A percentile compares a stretch with the other conserved stretches of the same genome.
phyloP scores from a whole-genome alignment of 1,284 basidiomycete species.

The Ustilago loliicola region DNA sequence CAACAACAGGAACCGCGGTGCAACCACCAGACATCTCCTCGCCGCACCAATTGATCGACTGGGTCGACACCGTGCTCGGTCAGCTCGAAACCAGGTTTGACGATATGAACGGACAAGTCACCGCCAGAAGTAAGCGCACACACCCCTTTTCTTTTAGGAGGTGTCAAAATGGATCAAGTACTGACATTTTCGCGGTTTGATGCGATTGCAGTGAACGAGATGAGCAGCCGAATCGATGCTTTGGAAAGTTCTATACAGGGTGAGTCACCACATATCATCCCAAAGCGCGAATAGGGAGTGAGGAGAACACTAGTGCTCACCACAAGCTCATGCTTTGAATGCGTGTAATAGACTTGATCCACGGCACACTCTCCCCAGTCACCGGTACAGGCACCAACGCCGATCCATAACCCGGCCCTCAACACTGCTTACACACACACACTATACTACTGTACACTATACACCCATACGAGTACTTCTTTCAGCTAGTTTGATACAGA shows the following conservation, averaged over 20 bases:
- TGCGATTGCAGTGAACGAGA: constrained; percentile 63
- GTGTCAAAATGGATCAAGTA: not conserved
- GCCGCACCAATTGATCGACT: constrained; percentile 68
- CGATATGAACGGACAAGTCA: constrained; percentile 62
- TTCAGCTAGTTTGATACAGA: not conserved
- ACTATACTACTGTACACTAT: constrained; percentile 2
- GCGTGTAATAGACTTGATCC: constrained; percentile 45
- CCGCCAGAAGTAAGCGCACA: constrained; percentile 58
- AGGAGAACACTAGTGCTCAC: too few species aligned
- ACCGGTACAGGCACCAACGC: not conserved
- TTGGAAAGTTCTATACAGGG: constrained; percentile 66
- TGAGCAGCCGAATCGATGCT: constrained; percentile 67
- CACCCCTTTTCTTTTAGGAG: not conserved
- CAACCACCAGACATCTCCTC: constrained; percentile 52
- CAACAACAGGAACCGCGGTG: not conserved
- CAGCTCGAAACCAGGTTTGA: constrained; percentile 64
- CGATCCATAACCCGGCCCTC: not conserved
- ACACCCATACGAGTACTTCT: not conserved
- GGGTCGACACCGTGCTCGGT: constrained; percentile 65
- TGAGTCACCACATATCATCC: constrained; percentile 27
- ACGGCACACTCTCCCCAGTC: constrained; percentile 38
- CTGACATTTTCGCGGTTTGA: too few species aligned
- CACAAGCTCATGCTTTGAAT: too few species aligned
- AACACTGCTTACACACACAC: too few species aligned
- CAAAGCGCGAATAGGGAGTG: too few species aligned